Base-by-base conservation (phyloP, 2,329 filamentous ascomycete genomes). In the Penicillium aurantiogriseum region DNA sequence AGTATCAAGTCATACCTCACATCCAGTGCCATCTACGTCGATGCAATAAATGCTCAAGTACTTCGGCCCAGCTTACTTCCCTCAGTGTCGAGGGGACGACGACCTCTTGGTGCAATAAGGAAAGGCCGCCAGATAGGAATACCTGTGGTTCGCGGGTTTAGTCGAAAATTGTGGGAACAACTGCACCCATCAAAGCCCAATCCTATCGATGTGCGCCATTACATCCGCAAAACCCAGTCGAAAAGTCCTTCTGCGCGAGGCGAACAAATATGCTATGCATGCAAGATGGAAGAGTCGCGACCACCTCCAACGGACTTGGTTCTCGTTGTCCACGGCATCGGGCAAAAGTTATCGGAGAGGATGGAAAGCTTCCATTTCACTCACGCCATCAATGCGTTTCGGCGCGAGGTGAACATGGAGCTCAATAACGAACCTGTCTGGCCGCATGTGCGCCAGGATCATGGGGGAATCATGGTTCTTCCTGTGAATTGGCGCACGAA, bases 281-380 rank as follows among this genome's bases (percentile, higher is more conserved):
- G 91, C 76, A 75, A 81, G 70, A 78, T 84, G 64, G 81, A 91
- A 71, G 82, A 86, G 70, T 79, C 84, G 42, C 80, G 81, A 29
- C 86, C 86, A 2, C 85, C 87, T 59, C 90, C 96, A 5, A 93
- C 89, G 0, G 94, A 99, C 69, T 80, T 99, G 8, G 85, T 97
- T 2, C 81, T 99, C 5, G 91, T 97, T 10, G 90, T 94, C 43
- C 94, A 99, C 69, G 94, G 94, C 2, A 97, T 99, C 62, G 94
- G 94, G 0, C 94, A 99, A 73, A 97, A 99, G 72, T 83, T 97
- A 49, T 95, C 92, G 0, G 92, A 99, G 71, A 83, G 92, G 13
- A 91, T 97, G 59, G 93, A 97, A 74, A 96, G 91, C 66, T 99
- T 92, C 67, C 91, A 97, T 73, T 99, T 99, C 68, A 99, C 94